Base-by-base conservation (phyloP, 2,329 filamentous ascomycete genomes). In the Fusarium circinatum region DNA sequence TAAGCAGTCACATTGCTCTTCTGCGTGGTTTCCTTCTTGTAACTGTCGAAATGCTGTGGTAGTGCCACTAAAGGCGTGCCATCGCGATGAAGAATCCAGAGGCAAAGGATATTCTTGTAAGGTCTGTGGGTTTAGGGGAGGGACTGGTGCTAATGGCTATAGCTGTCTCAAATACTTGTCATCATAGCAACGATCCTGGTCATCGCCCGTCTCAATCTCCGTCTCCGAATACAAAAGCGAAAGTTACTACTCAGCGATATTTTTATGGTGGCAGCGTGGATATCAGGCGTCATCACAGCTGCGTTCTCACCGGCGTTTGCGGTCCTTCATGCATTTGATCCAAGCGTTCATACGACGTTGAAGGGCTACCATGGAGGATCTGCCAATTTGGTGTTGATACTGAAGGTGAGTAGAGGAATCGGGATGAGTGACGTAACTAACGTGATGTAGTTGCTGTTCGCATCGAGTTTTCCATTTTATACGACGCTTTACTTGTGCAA, bases 401-500 rank as follows among this genome's bases (percentile, higher is more conserved):
- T 76, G 1, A 59, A 75, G 56, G 74, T 76, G 3, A 65, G 71
- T 36, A 2, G 2, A 8, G 0, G 0, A 7, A 3, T 0, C 8
- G 8, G 7, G 1, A 1, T 3, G 5, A 8, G 1, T 1, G 11
- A 10, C 6, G 3, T 1, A 11, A 6, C 57, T 70, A 5, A 71
- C 42, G 1, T 4, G 1, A 0, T 15, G 18, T 22, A 77, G 74
- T 32, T 77, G 11, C 68, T 76, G 0, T 77, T 73, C 6, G 61
- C 49, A 6, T 41, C 30, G 10, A 65, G 54, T 0, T 68, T 77
- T 10, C 75, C 75, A 0, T 77, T 76, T 10, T 77, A 74, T 14
- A 75, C 75, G 1, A 77, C 75, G 0, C 56, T 77, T 6, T 77
- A 77, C n/a, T 24, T 77, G 0, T 76, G 69, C 30, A 77, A 76